Conservation (phyloP, 305 asterid genomes). For the Striga hermonthica region DNA sequence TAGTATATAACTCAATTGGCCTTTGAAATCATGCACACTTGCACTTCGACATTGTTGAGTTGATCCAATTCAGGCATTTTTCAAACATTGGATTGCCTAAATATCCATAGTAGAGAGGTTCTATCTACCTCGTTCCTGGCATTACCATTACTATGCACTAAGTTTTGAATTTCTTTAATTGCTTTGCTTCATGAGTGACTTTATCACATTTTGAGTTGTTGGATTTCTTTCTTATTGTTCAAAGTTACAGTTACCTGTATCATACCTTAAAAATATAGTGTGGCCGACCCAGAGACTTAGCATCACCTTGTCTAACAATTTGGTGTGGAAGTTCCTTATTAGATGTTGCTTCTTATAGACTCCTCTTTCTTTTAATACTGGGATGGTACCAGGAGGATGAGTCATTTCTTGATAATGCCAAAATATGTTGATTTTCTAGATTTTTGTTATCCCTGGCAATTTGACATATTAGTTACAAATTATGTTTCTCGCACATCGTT, state of each 20-base stretch:
- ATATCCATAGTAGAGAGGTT: background rate
- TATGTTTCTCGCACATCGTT: too few relatives aligned
- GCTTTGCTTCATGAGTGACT: background rate
- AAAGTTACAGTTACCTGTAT: background rate
- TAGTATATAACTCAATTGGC: background rate
- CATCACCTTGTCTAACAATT: conserved; percentile 10
- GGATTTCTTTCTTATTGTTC: background rate
- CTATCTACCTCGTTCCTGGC: background rate
- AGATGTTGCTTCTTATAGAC: background rate
- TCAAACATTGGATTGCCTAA: background rate
- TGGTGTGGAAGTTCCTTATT: background rate
- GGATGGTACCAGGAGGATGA: background rate
- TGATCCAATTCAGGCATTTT: background rate
- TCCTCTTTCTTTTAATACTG: background rate
- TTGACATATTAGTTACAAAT: too few relatives aligned
- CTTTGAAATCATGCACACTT: background rate
- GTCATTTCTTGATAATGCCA: too few relatives aligned
- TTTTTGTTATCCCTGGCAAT: too few relatives aligned
- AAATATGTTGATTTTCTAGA: too few relatives aligned
- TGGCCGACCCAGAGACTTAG: background rate
- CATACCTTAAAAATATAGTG: background rate
- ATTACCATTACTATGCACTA: background rate
- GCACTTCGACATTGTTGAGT: background rate
- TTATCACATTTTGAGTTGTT: background rate
- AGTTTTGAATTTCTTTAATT: background rate